phyloP scores from a whole-genome alignment of 208 protist species.

The Crithidia brevicula region DNA sequence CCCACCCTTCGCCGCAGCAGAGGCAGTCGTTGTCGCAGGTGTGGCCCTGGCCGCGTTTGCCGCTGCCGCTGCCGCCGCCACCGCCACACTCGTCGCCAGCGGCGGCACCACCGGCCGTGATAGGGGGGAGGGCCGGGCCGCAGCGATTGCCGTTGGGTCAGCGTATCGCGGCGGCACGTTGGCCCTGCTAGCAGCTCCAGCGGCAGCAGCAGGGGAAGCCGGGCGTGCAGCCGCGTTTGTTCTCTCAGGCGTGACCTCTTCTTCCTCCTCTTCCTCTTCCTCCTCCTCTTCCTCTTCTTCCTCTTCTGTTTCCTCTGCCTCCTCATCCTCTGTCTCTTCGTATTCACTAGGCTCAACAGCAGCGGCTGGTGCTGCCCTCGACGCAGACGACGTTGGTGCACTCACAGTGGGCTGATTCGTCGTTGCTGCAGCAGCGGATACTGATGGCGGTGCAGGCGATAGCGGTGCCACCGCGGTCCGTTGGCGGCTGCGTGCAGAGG shows the following conservation, averaged over 20 bases:
- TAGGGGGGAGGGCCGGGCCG: neutral
- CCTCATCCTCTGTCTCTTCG: neutral
- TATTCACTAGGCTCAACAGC: slow-evolving; percentile 1
- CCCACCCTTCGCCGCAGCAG: slow-evolving; percentile 3
- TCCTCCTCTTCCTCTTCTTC: slow-evolving; percentile 16
- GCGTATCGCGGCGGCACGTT: neutral
- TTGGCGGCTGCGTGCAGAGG: slow-evolving; percentile 16
- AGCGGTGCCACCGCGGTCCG: neutral
- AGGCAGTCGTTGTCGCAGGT: neutral
- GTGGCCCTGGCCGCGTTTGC: neutral
- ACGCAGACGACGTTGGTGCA: neutral
- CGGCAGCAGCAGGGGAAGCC: neutral
- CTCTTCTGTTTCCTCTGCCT: slow-evolving; percentile 17
- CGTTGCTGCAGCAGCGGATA: neutral
- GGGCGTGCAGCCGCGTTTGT: neutral
- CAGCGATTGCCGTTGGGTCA: neutral
- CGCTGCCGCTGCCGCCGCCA: neutral
- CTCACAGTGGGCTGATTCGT: neutral
- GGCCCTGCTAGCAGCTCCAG: too few species aligned
- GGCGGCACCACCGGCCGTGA: slow-evolving; percentile 3
- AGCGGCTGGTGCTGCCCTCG: neutral
- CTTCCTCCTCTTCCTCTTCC: slow-evolving; percentile 20
- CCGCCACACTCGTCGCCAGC: neutral
- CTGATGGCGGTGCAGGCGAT: neutral
- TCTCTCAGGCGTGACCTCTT: slow-evolving; percentile 14